Base-by-base conservation (phyloP, 2,329 filamentous ascomycete genomes). In the Penicillium crustosum region DNA sequence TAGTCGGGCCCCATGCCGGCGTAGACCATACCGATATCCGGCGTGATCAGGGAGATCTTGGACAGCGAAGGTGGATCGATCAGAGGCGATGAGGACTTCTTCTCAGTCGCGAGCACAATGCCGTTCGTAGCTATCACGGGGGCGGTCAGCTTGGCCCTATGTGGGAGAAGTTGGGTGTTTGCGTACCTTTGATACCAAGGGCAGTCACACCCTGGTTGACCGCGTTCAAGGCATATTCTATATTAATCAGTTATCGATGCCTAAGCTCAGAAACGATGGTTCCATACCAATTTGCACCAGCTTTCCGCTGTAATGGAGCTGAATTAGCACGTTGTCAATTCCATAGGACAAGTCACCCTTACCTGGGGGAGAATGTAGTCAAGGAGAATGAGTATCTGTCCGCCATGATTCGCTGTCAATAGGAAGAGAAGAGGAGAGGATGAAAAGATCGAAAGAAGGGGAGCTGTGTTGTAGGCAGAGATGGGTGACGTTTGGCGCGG, bases 21-120 rank as follows among this genome's bases (percentile, higher is more conserved):
- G 82, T 99, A 99, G 71, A 99, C 94, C 91, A 97, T 97, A 77
- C 94, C 94, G 78, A 99, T 97, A 84, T 99, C 94, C 71, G 94
- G 94, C 48, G 94, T 99, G 81, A 99, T 93, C 76, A 95, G 87
- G 76, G 91, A 96, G 81, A 99, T 91, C 84, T 99, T 99, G 71
- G 93, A 94, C 66, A 96, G 88, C 41, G 94, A 97, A 70, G 89
- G 86, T 69, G 94, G 89, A 75, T 99, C 94, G 82, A 96, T 93
- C 72, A 99, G 90, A 53, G 94, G 93, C 49, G 94, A 97, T 38
- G 93, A 97, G 44, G 93, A 97, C 81, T 99, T 99, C 87, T 99
- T 99, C 82, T 99, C 94, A 64, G 94, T 99, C 63, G 94, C 94
- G 65, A 99, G 90, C 65, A 99, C 94, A 75, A 99, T 96, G 70